These are phyloP conservation scores for Fusarium sp. DNA, from an alignment of 2,329 filamentous ascomycete species.

Conservation along the genomic window DNA sequence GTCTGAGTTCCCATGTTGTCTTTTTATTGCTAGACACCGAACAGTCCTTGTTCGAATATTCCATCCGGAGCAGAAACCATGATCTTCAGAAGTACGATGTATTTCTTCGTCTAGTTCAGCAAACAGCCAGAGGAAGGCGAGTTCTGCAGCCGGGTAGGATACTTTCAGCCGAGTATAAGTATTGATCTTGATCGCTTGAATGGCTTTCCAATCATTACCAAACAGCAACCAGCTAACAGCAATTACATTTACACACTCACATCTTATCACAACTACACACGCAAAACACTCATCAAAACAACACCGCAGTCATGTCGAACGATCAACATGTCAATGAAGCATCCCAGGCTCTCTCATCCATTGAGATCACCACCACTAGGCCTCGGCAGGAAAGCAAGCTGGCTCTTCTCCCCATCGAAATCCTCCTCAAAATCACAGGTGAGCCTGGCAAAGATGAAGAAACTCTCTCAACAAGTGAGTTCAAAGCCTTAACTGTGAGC, in stretches of 20 bases:
- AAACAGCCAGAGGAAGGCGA: neutral
- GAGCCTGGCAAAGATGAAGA: rapidly evolving
- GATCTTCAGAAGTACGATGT: neutral
- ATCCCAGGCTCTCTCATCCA: neutral
- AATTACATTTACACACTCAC: neutral
- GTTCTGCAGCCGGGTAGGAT: neutral
- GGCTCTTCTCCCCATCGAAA: neutral
- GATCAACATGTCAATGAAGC: neutral
- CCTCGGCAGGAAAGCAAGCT: neutral
- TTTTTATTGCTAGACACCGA: neutral
- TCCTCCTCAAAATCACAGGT: neutral
- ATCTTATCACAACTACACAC: neutral
- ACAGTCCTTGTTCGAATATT: neutral
- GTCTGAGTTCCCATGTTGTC: neutral
- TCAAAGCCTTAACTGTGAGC: neutral
- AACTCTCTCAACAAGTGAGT: neutral
- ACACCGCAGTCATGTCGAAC: neutral
- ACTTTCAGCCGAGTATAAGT: neutral
- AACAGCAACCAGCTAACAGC: neutral
- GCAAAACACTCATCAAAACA: neutral
- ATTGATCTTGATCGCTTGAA: neutral
- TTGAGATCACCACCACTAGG: too few relatives aligned
- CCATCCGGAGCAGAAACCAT: neutral
- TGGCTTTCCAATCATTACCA: neutral
- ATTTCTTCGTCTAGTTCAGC: neutral